These are phyloP conservation scores for Coniochaeta pulveracea DNA, from an alignment of 2,329 filamentous ascomycete species.

Conservation along the genomic window DNA sequence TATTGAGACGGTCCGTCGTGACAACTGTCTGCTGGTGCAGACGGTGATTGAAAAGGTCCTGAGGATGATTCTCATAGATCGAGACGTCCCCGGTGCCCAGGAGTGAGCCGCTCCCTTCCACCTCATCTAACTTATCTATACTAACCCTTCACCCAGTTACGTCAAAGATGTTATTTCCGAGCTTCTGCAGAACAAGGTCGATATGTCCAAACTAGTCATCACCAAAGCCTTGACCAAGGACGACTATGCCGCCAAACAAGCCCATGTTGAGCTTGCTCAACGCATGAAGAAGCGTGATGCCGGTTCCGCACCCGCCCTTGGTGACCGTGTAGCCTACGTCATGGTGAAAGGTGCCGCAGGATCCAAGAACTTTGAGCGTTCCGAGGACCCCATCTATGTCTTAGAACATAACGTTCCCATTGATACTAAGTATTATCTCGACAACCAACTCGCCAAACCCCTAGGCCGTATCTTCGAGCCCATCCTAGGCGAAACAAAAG, in stretches of 20 bases:
- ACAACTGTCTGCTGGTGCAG: slow-evolving; percentile 92
- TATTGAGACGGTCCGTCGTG: slow-evolving; percentile 94
- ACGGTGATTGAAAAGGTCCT: slow-evolving; percentile 96
- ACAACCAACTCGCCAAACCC: slow-evolving; percentile 95
- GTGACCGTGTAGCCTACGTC: slow-evolving; percentile 95
- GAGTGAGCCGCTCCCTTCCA: slow-evolving; percentile 49
- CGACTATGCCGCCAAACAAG: slow-evolving; percentile 85
- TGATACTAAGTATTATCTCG: slow-evolving; percentile 96
- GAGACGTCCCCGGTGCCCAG: slow-evolving; percentile 81
- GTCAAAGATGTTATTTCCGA: slow-evolving; percentile 95
- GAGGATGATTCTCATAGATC: slow-evolving; percentile 90
- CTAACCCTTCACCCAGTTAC: slow-evolving; percentile 48
- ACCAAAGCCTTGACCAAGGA: slow-evolving; percentile 92
- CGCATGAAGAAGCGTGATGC: slow-evolving; percentile 96
- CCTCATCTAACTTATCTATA: background rate
- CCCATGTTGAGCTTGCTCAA: slow-evolving; percentile 88
- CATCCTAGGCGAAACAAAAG: slow-evolving; percentile 88
- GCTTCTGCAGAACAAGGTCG: slow-evolving; percentile 90
- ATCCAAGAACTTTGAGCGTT: slow-evolving; percentile 92
- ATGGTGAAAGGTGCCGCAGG: slow-evolving; percentile 87
- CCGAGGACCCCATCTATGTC: slow-evolving; percentile 93
- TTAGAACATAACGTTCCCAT: slow-evolving; percentile 96
- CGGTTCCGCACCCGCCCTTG: slow-evolving; percentile 82
- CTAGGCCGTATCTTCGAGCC: slow-evolving; percentile 94
- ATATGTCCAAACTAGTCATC: slow-evolving; percentile 98